phyloP scores from a whole-genome alignment of 2,329 filamentous ascomycete genomes.

The Albifimbria verrucaria region DNA sequence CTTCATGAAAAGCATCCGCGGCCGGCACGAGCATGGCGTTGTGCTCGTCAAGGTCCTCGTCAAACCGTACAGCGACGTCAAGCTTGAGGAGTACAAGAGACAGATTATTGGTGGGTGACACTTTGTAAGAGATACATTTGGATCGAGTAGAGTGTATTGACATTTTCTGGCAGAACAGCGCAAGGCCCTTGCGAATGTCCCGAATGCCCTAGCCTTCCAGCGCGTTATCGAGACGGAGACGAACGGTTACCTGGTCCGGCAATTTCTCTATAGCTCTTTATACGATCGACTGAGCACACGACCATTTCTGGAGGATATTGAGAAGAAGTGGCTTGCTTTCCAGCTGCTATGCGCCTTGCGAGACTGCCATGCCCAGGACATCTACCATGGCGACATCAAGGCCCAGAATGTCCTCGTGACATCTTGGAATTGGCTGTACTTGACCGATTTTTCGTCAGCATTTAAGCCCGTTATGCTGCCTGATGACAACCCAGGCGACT shows the following conservation, averaged over 20 bases:
- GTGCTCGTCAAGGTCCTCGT: conserved; percentile 93
- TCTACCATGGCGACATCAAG: conserved; percentile 98
- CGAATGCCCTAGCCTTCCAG: conserved; percentile 88
- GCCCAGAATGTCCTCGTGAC: conserved; percentile 96
- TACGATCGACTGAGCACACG: conserved; percentile 97
- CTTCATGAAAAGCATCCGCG: conserved; percentile 95
- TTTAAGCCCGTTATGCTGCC: conserved; percentile 94
- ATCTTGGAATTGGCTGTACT: conserved; percentile 98
- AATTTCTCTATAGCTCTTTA: conserved; percentile 93
- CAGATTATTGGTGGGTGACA: conserved; percentile 64
- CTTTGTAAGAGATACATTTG: background rate
- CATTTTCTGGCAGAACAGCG: conserved; percentile 63
- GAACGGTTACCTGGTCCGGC: conserved; percentile 88
- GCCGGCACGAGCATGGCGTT: conserved; percentile 83
- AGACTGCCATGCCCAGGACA: conserved; percentile 83
- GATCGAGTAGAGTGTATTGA: background rate
- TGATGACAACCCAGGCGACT: conserved; percentile 95
- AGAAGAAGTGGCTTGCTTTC: conserved; percentile 98
- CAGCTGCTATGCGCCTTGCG: conserved; percentile 89
- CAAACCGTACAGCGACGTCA: conserved; percentile 82
- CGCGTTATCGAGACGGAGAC: conserved; percentile 87
- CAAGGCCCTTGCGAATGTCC: conserved; percentile 73
- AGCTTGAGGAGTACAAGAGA: conserved; percentile 74
- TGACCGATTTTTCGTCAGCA: conserved; percentile 93
- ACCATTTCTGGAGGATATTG: conserved; percentile 93